Conservation (phyloP, 805 yeast species). For the Candida takata region DNA sequence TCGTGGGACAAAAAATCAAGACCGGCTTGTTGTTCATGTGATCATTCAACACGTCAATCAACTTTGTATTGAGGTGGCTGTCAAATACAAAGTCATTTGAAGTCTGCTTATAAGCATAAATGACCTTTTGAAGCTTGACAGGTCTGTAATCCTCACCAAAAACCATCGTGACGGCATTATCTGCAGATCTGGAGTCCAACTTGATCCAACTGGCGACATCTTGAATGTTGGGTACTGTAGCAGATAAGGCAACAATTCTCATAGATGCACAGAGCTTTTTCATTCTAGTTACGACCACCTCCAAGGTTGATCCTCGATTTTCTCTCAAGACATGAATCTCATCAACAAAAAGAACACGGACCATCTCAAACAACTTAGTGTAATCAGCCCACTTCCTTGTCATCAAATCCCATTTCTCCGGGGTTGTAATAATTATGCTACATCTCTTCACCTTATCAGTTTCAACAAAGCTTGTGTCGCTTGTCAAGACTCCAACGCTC, state of each 20-base stretch:
- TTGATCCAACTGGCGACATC: conserved; percentile 42
- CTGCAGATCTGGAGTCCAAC: conserved; percentile 11
- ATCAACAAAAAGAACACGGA: conserved; percentile 40
- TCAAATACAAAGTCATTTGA: conserved; percentile 45
- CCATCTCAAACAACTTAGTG: conserved; percentile 30
- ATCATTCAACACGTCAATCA: conserved; percentile 31
- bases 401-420: conserved; percentile 56
- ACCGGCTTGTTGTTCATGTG: conserved; percentile 38
- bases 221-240: conserved; percentile 45
- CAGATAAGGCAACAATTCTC: conserved; percentile 43
- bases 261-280: conserved; percentile 29
- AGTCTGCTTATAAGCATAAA: conserved; percentile 35
- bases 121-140: conserved; percentile 34
- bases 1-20: conserved; percentile 46
- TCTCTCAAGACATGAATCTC: conserved; percentile 42
- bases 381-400: conserved; percentile 46
- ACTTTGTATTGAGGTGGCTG: conserved; percentile 32
- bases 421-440: conserved; percentile 46
- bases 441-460: conserved; percentile 40
- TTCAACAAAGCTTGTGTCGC: conserved; percentile 43
- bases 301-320: conserved; percentile 41
- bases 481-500: conserved; percentile 44
- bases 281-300: conserved; percentile 43
- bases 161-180: conserved; percentile 29
- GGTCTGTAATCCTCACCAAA: conserved; percentile 45